Conservation (phyloP, 352 stramenopile genomes). For the Chloridella minuta region DNA sequence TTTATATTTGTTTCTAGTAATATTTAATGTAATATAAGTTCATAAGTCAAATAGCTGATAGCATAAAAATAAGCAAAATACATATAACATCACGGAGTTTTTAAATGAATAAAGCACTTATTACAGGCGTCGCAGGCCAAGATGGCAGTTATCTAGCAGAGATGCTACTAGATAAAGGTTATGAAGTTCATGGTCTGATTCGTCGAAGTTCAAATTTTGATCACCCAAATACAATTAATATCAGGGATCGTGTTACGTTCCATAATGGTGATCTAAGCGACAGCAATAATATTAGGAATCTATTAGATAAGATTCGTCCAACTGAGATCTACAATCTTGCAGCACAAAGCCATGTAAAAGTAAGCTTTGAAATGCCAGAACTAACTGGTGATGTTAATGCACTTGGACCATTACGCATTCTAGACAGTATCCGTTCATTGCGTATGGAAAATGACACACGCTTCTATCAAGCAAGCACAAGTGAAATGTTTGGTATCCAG, state of each 20-base stretch:
- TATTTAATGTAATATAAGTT: no score
- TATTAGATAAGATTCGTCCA: background rate
- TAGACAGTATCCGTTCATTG: background rate
- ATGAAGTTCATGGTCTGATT: background rate
- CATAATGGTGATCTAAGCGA: background rate
- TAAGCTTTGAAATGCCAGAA: background rate
- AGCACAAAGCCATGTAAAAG: slow-evolving; percentile 14
- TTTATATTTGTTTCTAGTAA: no score
- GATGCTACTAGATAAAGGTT: slow-evolving; percentile 10
- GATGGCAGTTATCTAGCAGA: slow-evolving; percentile 11
- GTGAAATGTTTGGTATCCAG: background rate
- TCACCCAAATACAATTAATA: background rate
- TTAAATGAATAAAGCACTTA: slow-evolving; percentile 19
- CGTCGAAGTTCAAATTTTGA: background rate
- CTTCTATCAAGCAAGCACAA: slow-evolving; percentile 13
- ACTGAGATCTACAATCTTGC: slow-evolving; percentile 13
- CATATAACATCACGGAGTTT: no score
- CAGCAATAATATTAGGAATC: background rate
- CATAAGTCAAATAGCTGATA: no score
- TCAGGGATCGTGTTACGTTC: background rate
- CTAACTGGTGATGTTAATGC: background rate
- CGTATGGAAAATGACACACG: background rate
- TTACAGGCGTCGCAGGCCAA: slow-evolving; percentile 10
- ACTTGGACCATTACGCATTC: background rate
- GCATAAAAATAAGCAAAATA: no score